These are phyloP conservation scores for Murraya paniculata DNA, from an alignment of 345 rosid genomes.

Conservation along the genomic window DNA sequence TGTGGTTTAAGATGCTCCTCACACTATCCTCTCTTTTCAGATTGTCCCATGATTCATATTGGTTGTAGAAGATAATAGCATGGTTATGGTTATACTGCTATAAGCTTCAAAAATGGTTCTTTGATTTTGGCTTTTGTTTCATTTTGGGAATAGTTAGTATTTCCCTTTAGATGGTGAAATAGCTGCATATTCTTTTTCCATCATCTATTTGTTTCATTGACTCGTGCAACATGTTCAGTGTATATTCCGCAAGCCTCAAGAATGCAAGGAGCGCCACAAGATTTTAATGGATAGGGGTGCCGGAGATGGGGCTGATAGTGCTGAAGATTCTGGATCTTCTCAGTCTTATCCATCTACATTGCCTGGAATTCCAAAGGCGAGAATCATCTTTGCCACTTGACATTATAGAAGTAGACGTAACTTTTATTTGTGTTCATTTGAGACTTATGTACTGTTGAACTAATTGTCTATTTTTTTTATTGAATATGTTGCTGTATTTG, in stretches of 20 bases:
- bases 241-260: conserved; percentile 81
- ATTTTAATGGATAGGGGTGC: conserved; percentile 77
- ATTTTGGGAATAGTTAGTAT: conserved; percentile 3
- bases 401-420: not conserved
- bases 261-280: conserved; percentile 98
- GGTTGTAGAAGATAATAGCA: not conserved
- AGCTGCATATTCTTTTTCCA: not conserved
- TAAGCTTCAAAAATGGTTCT: not conserved
- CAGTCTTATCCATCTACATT: conserved; percentile 98
- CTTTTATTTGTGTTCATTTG: conserved; percentile 12
- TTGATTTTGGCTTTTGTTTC: not conserved
- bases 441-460: not conserved
- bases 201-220: conserved; percentile 1
- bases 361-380: conserved; percentile 99
- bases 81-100: not conserved
- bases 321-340: conserved; percentile 97
- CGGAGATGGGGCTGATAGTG: conserved; percentile 98
- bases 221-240: conserved; percentile 47
- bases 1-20: conserved; percentile 6
- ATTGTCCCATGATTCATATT: conserved; percentile 1
- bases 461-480: conserved; percentile 14
- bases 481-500: conserved; percentile 26
- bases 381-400: conserved; percentile 2
- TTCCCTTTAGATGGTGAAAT: conserved; percentile 5
- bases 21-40: not conserved